These are phyloP conservation scores for Clavispora phyllophila DNA, from an alignment of 805 yeast genomes.

Conservation along the genomic window DNA sequence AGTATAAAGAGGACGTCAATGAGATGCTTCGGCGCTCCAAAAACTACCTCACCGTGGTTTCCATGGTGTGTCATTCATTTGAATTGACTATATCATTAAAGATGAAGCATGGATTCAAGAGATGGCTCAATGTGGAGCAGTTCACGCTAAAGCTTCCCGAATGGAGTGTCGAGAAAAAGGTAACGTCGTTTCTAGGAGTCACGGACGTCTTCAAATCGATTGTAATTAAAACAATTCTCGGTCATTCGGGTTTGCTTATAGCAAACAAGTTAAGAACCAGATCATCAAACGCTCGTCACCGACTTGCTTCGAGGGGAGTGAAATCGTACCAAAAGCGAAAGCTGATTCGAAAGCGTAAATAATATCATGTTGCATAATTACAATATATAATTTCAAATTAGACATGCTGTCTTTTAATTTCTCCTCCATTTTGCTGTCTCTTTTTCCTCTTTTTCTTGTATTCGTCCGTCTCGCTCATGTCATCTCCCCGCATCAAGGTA, in stretches of 20 bases:
- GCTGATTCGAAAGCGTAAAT: not conserved
- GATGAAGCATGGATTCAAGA: conserved; percentile 28
- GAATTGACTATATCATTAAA: conserved; percentile 32
- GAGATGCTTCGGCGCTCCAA: conserved; percentile 76
- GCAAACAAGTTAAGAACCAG: conserved; percentile 25
- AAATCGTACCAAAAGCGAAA: conserved; percentile 7
- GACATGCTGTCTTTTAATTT: conserved; percentile 33
- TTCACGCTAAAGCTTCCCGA: conserved; percentile 32
- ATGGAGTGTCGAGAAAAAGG: conserved; percentile 23
- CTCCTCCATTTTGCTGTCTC: conserved; percentile 34
- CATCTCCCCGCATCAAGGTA: conserved; percentile 37
- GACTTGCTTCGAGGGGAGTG: not conserved
- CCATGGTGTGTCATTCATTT: conserved; percentile 30
- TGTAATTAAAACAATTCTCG: conserved; percentile 27
- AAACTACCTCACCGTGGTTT: conserved; percentile 61
- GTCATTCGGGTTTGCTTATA: conserved; percentile 32
- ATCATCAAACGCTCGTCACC: not conserved
- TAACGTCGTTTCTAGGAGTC: conserved; percentile 33
- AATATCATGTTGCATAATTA: not conserved
- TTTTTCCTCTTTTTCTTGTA: conserved; percentile 29
- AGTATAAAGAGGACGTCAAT: conserved; percentile 23
- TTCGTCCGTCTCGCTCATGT: conserved; percentile 35
- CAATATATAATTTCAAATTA: conserved; percentile 5
- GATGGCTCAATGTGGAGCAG: conserved; percentile 34
- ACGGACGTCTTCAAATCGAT: conserved; percentile 28